These are phyloP conservation scores for Zygosaccharomyces sapae DNA, from an alignment of 1,139 yeast species.

Conservation along the genomic window DNA sequence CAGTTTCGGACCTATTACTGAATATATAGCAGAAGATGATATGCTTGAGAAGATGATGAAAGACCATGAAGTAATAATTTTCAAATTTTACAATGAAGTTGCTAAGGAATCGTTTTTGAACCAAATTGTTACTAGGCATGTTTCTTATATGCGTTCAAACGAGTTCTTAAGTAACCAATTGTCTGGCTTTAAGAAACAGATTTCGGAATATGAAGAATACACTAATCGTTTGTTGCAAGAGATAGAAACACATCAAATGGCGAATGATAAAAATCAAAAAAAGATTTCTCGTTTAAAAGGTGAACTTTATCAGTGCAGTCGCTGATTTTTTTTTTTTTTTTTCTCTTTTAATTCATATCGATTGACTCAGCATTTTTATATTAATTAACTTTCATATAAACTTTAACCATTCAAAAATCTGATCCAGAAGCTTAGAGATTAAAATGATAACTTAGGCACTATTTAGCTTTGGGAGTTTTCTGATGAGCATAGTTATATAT, in stretches of 20 bases:
- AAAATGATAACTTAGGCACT: background rate
- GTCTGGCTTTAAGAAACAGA: conserved; percentile 19
- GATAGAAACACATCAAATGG: conserved; percentile 7
- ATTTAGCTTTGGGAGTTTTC: background rate
- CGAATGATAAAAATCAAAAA: conserved; percentile 8
- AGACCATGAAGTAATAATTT: conserved; percentile 14
- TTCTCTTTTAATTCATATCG: background rate
- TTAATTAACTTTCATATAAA: background rate
- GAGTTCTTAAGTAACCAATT: conserved; percentile 24
- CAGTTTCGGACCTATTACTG: conserved; percentile 11
- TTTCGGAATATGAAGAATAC: conserved; percentile 13
- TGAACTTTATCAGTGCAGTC: background rate
- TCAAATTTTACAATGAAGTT: conserved; percentile 21
- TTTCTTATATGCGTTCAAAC: conserved; percentile 24
- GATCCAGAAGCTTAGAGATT: background rate
- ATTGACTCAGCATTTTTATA: background rate
- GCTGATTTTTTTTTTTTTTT: background rate
- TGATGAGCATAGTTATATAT: background rate
- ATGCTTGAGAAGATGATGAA: conserved; percentile 15
- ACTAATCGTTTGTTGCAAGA: conserved; percentile 11
- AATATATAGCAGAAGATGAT: conserved; percentile 5
- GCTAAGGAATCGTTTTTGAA: conserved; percentile 24
- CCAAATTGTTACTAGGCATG: conserved; percentile 23
- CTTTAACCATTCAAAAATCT: too few species aligned
- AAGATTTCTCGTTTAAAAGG: conserved; percentile 6